A percentile compares a stretch with the other conserved stretches of the same genome.
Evolutionary conservation across 495 filamentous ascomycete species (phyloP).

Genomic region (Zalerion maritima): DNA sequence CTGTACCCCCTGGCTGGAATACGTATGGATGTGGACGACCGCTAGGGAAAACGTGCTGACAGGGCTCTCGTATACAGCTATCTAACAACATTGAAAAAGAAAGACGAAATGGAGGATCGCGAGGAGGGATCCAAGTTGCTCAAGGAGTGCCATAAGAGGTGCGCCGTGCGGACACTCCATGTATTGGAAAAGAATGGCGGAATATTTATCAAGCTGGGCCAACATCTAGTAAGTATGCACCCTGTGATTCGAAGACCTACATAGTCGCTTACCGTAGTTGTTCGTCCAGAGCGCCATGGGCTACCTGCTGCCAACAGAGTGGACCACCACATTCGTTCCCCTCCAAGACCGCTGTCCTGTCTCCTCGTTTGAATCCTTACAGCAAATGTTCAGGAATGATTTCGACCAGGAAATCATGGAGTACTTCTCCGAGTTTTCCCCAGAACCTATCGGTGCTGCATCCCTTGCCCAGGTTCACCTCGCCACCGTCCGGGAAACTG

Average conservation of each 20-base stretch:
- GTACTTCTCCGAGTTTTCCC: slow-evolving; percentile 71
- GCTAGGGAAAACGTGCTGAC: slow-evolving; percentile 4
- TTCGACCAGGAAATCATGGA: slow-evolving; percentile 68
- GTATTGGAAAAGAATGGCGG: slow-evolving; percentile 92
- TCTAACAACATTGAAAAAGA: slow-evolving; percentile 59
- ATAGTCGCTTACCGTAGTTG: slow-evolving; percentile 8
- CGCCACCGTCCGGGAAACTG: slow-evolving; percentile 70
- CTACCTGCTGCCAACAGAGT: slow-evolving; percentile 84
- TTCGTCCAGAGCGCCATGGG: slow-evolving; percentile 65
- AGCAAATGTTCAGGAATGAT: slow-evolving; percentile 70
- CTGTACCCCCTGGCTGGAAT: no score
- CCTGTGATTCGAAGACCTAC: neutral
- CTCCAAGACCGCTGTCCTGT: slow-evolving; percentile 93
- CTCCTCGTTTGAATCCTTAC: slow-evolving; percentile 77
- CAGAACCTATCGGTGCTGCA: slow-evolving; percentile 73
- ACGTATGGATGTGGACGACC: slow-evolving; percentile 1
- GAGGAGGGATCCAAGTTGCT: slow-evolving; percentile 52
- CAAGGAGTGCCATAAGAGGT: slow-evolving; percentile 79
- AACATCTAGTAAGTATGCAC: slow-evolving; percentile 64
- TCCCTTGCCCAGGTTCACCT: slow-evolving; percentile 91
- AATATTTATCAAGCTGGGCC: slow-evolving; percentile 95
- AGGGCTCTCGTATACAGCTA: slow-evolving; percentile 40
- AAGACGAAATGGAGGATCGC: slow-evolving; percentile 39
- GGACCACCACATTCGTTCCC: slow-evolving; percentile 92
- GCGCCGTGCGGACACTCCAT: slow-evolving; percentile 65